Percentiles rank a stretch among this genome's conserved stretches.
These are phyloP conservation scores for Fusarium continuum DNA, from an alignment of 2,329 filamentous ascomycete genomes.

Conservation along the genomic window DNA sequence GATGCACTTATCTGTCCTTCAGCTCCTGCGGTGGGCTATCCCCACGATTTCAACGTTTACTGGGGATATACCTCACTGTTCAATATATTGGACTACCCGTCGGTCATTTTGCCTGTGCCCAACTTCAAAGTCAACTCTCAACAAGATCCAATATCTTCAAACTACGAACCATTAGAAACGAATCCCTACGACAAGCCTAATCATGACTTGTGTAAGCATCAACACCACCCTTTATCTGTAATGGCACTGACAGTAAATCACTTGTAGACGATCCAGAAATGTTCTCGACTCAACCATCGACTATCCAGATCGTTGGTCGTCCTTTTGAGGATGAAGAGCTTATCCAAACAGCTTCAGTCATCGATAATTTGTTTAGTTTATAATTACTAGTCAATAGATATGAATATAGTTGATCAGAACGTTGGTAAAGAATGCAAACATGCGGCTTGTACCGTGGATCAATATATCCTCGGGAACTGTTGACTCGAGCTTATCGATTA, in stretches of 20 bases:
- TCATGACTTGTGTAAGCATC: conserved; percentile 10
- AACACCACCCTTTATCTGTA: rapidly evolving
- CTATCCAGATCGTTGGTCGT: conserved; percentile 8
- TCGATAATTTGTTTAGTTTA: background rate
- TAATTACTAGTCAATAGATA: no score
- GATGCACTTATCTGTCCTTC: conserved; percentile 9
- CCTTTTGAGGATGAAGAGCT: conserved; percentile 21
- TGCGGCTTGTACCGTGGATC: no score
- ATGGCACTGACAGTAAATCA: background rate
- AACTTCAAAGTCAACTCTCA: background rate
- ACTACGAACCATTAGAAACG: background rate
- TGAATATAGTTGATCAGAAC: no score
- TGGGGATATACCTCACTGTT: conserved; percentile 19
- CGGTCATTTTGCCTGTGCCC: background rate
- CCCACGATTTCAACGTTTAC: conserved; percentile 12
- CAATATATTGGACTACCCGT: conserved; percentile 17
- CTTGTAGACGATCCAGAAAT: background rate
- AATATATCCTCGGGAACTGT: no score
- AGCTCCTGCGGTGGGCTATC: background rate
- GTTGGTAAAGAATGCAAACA: no score
- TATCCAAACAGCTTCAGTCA: background rate
- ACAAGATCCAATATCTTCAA: background rate
- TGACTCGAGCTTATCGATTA: no score
- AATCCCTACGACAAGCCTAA: conserved; percentile 20
- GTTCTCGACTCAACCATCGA: conserved; percentile 7